phyloP scores from a whole-genome alignment of 2,329 filamentous ascomycete genomes.

The Phialophora chinensis region DNA sequence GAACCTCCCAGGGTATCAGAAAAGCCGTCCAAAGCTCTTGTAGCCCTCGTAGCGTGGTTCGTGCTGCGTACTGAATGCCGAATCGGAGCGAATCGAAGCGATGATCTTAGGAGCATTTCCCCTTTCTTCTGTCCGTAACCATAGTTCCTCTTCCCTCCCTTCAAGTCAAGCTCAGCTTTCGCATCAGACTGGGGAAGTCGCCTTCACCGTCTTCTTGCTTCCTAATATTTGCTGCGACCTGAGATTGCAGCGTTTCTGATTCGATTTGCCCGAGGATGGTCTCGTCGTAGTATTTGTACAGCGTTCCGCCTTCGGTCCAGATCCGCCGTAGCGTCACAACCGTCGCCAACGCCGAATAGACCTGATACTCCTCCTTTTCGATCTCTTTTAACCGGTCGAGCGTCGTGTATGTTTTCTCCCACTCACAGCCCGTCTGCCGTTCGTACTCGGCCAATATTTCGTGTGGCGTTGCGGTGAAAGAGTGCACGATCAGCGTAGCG shows the following conservation, averaged over 20 bases:
- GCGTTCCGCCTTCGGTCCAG: slow-evolving; percentile 73
- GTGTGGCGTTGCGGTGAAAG: slow-evolving; percentile 69
- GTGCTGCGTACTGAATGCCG: not conserved
- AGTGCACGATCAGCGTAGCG: slow-evolving; percentile 70
- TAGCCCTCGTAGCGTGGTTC: not conserved
- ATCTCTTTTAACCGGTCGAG: slow-evolving; percentile 60
- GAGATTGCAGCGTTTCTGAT: slow-evolving; percentile 59
- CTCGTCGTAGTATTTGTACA: slow-evolving; percentile 74
- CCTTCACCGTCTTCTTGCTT: slow-evolving; percentile 38
- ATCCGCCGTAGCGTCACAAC: slow-evolving; percentile 69
- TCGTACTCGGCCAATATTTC: slow-evolving; percentile 71
- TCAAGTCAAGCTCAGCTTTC: slow-evolving; percentile 36
- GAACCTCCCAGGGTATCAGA: not conserved
- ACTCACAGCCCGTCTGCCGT: slow-evolving; percentile 64
- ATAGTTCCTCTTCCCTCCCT: not conserved
- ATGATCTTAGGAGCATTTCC: not conserved
- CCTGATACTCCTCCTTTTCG: slow-evolving; percentile 66
- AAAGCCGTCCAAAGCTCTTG: not conserved
- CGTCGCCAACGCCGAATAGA: slow-evolving; percentile 59
- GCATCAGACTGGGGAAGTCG: slow-evolving; percentile 38
- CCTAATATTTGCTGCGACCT: slow-evolving; percentile 37
- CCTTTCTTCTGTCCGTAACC: not conserved
- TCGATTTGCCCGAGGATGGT: slow-evolving; percentile 60
- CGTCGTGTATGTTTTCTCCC: slow-evolving; percentile 61
- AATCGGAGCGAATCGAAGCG: not conserved